Evolutionary conservation across 176 grass and related monocot species (phyloP).

Genomic region (Luzula sylvatica): DNA sequence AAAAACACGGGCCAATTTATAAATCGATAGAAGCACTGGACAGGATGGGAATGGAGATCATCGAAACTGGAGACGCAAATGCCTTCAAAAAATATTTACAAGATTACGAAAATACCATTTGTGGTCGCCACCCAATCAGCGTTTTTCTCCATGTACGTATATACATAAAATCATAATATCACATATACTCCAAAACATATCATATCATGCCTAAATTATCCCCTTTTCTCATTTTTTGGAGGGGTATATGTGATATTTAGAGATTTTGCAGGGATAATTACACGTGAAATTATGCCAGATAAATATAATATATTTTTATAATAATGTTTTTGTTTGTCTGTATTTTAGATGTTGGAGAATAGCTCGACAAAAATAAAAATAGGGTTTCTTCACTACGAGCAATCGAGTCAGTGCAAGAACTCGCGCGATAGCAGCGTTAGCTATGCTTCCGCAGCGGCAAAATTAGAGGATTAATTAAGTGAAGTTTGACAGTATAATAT

Average conservation of each 20-base stretch:
- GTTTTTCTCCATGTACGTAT: constrained; percentile 91
- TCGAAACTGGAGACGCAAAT: constrained; percentile 67
- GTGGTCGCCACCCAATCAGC: constrained; percentile 88
- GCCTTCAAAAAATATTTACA: constrained; percentile 63
- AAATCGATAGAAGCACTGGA: constrained; percentile 92
- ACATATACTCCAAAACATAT: too few species aligned
- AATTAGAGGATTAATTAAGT: constrained; percentile 40
- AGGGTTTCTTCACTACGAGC: constrained; percentile 75
- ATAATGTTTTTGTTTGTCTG: background rate
- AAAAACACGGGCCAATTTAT: constrained; percentile 63
- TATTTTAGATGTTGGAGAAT: constrained; percentile 56
- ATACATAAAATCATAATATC: too few species aligned
- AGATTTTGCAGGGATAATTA: too few species aligned
- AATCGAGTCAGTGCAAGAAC: constrained; percentile 85
- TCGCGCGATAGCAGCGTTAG: constrained; percentile 71
- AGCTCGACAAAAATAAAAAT: constrained; percentile 60
- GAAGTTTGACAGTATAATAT: too few species aligned
- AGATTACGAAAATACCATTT: constrained; percentile 78
- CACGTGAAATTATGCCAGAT: too few species aligned
- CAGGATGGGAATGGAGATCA: constrained; percentile 85
- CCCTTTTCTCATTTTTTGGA: background rate
- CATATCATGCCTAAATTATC: background rate
- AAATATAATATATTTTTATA: too few species aligned
- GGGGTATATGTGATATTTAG: too few species aligned
- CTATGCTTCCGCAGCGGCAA: constrained; percentile 73